Base-by-base conservation (phyloP, 768 basidiomycete genomes). In the Chiua virens region DNA sequence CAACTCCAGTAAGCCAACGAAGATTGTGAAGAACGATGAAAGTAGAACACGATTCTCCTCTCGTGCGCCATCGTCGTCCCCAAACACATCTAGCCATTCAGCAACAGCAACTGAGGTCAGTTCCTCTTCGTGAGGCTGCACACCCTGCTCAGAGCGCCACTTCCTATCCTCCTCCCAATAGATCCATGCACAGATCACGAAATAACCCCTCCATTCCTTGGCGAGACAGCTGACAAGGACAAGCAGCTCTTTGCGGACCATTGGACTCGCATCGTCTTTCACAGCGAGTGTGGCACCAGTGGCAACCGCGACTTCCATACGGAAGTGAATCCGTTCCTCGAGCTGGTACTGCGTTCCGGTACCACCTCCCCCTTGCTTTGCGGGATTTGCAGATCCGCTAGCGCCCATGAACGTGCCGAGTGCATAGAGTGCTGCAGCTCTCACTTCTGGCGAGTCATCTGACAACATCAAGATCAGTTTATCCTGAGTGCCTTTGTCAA, bases 181-280 rank as follows among this genome's bases (percentile, higher is more conserved):
- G 9, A 92, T 73, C 95, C 96, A 98, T 2, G 96, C 94, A 55
- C 96, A 97, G 35, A 94, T 84, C 42, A 96, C 91, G 60, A 98
- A 93, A 74, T 91, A 91, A 8, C 96, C 97, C 49, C 93, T 76
- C 92, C 95, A 98, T 67, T 98, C 96, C 67, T 93, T 89, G 34
- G 95, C 94, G 20, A 98, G 75, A 61, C 90, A 92, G 62, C 92
- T 94, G 49, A 98, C 84, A 35, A 98, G 78, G 35, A 98, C 81
- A 30, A 98, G 76, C 20, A 98, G 75, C 67, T 98, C 97, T 71
- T 97, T 97, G 52, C 96, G 77, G 11, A 95, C 96, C 86, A 97
- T 91, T 0, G 97, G 96, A 51, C 90, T 92, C 1, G 92, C 97
- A 65, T 99, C 97, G 49, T 92, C 92, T 67, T 92, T 89, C 47